Conservation (phyloP, 2,329 filamentous ascomycete species). For the Neophaeococcomyces mojaviensis region DNA sequence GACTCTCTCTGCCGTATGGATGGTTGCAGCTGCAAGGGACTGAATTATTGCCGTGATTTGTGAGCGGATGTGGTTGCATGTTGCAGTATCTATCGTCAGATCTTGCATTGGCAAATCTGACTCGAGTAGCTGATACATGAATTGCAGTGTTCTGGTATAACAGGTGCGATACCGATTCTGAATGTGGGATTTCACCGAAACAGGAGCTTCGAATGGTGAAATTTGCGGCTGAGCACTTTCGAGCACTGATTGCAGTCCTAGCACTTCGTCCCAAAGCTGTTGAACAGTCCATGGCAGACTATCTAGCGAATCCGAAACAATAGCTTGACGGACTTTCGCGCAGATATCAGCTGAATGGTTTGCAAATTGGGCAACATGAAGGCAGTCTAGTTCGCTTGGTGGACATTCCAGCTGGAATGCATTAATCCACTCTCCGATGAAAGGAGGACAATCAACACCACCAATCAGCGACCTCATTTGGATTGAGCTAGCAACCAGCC, state of each 20-base stretch:
- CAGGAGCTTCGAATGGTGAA: neutral
- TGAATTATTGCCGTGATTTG: neutral
- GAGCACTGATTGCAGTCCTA: slow-evolving; percentile 8
- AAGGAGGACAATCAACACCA: slow-evolving; percentile 11
- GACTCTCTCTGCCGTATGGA: slow-evolving; percentile 4
- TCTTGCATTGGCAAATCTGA: slow-evolving; percentile 8
- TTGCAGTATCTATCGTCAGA: neutral
- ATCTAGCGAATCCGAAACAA: neutral
- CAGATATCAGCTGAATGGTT: slow-evolving; percentile 10
- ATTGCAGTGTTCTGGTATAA: slow-evolving; percentile 12
- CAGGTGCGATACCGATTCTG: slow-evolving; percentile 8
- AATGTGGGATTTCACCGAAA: neutral
- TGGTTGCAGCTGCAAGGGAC: neutral
- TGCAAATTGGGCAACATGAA: slow-evolving; percentile 12
- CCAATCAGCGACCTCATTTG: slow-evolving; percentile 14
- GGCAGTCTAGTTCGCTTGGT: slow-evolving; percentile 2
- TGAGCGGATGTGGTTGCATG: slow-evolving; percentile 4
- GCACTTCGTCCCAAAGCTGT: slow-evolving; percentile 5
- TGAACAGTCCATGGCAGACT: neutral
- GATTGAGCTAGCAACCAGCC: slow-evolving; percentile 12
- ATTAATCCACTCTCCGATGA: slow-evolving; percentile 12
- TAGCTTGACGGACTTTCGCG: slow-evolving; percentile 8
- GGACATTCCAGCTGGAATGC: slow-evolving; percentile 9
- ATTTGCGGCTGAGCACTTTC: slow-evolving; percentile 2
- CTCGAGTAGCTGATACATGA: slow-evolving; percentile 14